Base-by-base conservation (phyloP, 2,329 filamentous ascomycete species). In the Ceratocystis huliohia region DNA sequence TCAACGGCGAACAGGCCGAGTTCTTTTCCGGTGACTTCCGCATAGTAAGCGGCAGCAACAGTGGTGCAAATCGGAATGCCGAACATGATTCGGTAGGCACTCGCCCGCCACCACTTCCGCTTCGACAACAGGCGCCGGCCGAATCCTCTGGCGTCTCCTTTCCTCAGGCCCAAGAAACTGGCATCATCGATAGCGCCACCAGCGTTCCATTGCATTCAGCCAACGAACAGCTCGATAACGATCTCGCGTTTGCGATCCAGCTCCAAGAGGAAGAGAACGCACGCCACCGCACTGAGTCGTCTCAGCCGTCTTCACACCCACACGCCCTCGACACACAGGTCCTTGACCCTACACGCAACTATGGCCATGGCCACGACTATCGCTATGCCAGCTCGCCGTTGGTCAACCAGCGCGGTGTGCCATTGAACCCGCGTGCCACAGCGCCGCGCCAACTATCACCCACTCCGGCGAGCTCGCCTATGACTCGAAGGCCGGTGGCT, bases 211-310 rank as follows among this genome's bases (percentile, higher is more conserved):
- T 77, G 1, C 86, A 84, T 85, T 83, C 82, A 0, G 82, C 84
- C 0, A 76, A 80, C 69, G 80, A 87, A 76, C 82, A 95, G 78
- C 85, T 96, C 76, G 92, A 96, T 71, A 85, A 92, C 68, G 89
- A 94, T 68, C 77, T 96, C 37, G 94, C 94, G 0, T 81, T 97
- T 2, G 92, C 93, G 0, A 80, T 99, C 5, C 94, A 97, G 73
- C 82, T 96, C 0, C 93, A 97, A 74, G 94, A 97, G 72, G 91
- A 96, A 73, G 93, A 97, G 74, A 91, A 96, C 69, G 86, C 91
- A 71, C 82, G 85, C 15, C 84, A 91, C 69, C 82, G 83, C n/a
- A 71, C 77, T 5, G 74, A 76, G 64, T 72, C 72, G 81, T 20
- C 79, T 83, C 63, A 81, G 80, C 0, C 79, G 73, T 50, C 80